phyloP scores from a whole-genome alignment of 768 basidiomycete genomes.

The Hortiboletus campestris region DNA sequence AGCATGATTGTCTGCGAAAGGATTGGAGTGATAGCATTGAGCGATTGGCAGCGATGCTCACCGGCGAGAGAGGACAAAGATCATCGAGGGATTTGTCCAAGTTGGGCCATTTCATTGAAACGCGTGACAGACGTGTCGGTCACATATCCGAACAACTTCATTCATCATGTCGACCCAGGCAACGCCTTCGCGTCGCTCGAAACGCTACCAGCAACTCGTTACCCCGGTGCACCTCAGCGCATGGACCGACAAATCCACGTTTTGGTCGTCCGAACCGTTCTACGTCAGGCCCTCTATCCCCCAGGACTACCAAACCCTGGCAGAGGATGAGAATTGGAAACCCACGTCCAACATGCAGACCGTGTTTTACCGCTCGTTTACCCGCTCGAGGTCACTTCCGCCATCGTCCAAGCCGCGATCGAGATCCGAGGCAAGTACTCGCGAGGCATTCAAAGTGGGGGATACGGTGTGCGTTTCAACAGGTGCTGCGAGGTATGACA shows the following conservation, averaged over 20 bases:
- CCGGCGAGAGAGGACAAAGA: conserved; percentile 1
- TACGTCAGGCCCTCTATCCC: conserved; percentile 19
- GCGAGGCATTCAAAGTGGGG: conserved; percentile 50
- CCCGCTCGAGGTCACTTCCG: conserved; percentile 13
- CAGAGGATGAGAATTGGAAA: conserved; percentile 28
- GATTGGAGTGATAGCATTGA: background rate
- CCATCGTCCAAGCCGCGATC: conserved; percentile 20
- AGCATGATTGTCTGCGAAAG: conserved; percentile 54
- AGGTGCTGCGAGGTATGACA: conserved; percentile 43
- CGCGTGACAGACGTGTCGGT: conserved; percentile 24
- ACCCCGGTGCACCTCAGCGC: conserved; percentile 25
- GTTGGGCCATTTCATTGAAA: conserved; percentile 2
- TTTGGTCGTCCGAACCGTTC: conserved; percentile 28
- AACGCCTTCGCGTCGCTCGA: conserved; percentile 38
- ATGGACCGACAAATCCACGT: conserved; percentile 26
- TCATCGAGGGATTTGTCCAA: conserved; percentile 2
- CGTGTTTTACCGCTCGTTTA: conserved; percentile 30
- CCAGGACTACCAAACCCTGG: conserved; percentile 28
- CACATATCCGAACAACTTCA: conserved; percentile 2
- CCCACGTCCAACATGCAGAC: conserved; percentile 20
- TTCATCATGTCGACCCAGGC: conserved; percentile 17
- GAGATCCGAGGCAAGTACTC: conserved; percentile 5
- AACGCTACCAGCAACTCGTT: conserved; percentile 36
- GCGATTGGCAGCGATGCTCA: conserved; percentile 4
- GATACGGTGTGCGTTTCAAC: conserved; percentile 66